Percentiles rank a stretch among this genome's conserved stretches.
phyloP scores from a whole-genome alignment of 2,329 filamentous ascomycete genomes.

The Fusarium citri region DNA sequence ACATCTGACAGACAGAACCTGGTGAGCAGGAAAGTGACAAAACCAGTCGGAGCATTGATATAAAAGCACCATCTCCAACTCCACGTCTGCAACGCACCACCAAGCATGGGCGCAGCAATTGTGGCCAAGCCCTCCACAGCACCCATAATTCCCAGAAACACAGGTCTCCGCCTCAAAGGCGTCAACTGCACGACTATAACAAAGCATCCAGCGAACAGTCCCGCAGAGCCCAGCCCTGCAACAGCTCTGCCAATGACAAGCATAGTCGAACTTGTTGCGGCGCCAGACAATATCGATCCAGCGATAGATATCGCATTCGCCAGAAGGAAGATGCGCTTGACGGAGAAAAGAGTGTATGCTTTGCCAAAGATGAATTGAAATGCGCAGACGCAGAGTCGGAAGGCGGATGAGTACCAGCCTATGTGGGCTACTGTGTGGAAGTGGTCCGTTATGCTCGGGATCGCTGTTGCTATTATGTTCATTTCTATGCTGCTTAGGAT shows the following conservation, averaged over 20 bases:
- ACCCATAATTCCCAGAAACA: slow-evolving; percentile 17
- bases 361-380: slow-evolving; percentile 48
- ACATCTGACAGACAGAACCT: slow-evolving; percentile 3
- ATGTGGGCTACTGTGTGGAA: slow-evolving; percentile 42
- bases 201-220: slow-evolving; percentile 53
- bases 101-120: slow-evolving; percentile 42
- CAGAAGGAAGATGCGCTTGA: slow-evolving; percentile 51
- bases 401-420: slow-evolving; percentile 46
- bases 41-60: slow-evolving; percentile 47
- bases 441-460: slow-evolving; percentile 45
- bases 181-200: slow-evolving; percentile 5
- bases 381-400: slow-evolving; percentile 54
- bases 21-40: slow-evolving; percentile 6
- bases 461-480: slow-evolving; percentile 41
- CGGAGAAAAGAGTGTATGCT: slow-evolving; percentile 20
- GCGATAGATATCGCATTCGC: slow-evolving; percentile 57
- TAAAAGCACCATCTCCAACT: slow-evolving; percentile 53
- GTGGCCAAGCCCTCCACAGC: slow-evolving; percentile 35
- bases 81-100: slow-evolving; percentile 45
- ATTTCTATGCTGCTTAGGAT: slow-evolving; percentile 38
- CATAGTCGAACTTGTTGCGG: slow-evolving; percentile 54
- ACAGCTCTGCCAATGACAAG: slow-evolving; percentile 61
- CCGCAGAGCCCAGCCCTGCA: slow-evolving; percentile 57
- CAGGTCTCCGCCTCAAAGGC: background rate
- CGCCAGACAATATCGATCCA: slow-evolving; percentile 59